phyloP scores from a whole-genome alignment of 768 basidiomycete species.

The Exsudoporus frostii region DNA sequence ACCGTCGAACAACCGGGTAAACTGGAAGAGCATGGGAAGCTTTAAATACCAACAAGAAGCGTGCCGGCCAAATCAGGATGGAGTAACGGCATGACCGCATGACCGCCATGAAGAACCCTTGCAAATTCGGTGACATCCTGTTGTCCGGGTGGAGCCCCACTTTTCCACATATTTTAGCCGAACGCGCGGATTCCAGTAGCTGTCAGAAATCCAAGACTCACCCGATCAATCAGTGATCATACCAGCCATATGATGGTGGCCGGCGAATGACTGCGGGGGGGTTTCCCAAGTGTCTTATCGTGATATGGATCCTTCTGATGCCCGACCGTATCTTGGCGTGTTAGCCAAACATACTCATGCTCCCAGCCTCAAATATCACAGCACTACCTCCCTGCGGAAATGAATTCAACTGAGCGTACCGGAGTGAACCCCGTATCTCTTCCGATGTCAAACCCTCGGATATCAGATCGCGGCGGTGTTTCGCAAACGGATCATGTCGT shows the following conservation, averaged over 20 bases:
- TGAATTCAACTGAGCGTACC: background rate
- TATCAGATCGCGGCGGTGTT: background rate
- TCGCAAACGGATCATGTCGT: background rate
- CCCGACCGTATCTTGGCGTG: background rate
- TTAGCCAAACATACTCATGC: background rate
- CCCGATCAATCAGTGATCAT: background rate
- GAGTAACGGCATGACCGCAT: too few species aligned
- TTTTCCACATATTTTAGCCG: slow-evolving; percentile 1
- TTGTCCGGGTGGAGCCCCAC: slow-evolving; percentile 6
- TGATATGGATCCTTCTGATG: background rate
- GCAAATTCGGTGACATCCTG: background rate
- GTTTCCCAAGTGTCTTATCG: background rate
- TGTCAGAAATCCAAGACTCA: background rate
- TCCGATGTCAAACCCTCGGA: background rate
- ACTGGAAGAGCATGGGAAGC: background rate
- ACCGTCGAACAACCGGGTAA: background rate
- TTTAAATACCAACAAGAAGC: slow-evolving; percentile 20
- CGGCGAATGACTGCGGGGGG: background rate
- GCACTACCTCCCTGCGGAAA: background rate
- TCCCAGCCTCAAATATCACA: background rate
- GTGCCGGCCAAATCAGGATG: slow-evolving; percentile 2
- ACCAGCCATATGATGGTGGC: background rate
- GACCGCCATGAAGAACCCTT: too few species aligned
- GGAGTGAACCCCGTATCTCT: background rate
- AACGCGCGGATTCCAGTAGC: background rate